Evolutionary conservation across 768 basidiomycete genomes (phyloP).

Genomic region (Lactarius evosmus): DNA sequence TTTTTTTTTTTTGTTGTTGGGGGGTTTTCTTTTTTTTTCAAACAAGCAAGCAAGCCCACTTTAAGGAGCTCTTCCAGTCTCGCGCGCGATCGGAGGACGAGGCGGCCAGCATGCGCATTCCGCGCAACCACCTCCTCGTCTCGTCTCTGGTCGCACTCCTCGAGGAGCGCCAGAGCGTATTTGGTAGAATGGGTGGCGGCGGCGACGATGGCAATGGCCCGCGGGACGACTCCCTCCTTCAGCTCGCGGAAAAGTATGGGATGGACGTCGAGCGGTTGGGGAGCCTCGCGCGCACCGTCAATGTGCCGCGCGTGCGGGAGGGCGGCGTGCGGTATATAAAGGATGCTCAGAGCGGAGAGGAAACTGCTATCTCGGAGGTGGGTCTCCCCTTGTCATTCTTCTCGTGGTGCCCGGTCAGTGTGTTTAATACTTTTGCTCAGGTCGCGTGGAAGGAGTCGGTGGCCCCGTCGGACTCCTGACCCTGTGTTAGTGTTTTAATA

Average conservation of each 20-base stretch:
- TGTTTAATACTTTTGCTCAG: neutral
- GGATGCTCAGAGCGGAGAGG: slow-evolving; percentile 48
- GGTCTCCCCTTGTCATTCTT: slow-evolving; percentile 33
- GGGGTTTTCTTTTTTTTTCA: slow-evolving; percentile 30
- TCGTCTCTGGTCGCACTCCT: slow-evolving; percentile 53
- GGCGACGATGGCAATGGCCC: neutral
- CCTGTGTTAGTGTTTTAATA: neutral
- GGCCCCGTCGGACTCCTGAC: neutral
- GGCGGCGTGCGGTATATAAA: slow-evolving; percentile 28
- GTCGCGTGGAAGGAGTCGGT: slow-evolving; percentile 19
- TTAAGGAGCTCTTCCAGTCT: slow-evolving; percentile 49
- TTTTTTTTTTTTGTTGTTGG: slow-evolving; percentile 2
- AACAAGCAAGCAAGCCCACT: slow-evolving; percentile 29
- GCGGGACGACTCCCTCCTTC: slow-evolving; percentile 35
- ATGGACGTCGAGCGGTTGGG: slow-evolving; percentile 54
- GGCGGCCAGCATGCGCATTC: slow-evolving; percentile 40
- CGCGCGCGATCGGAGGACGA: slow-evolving; percentile 55
- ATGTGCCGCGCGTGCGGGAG: slow-evolving; percentile 57
- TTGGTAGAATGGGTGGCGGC: neutral
- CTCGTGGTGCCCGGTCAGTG: neutral
- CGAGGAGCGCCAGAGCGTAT: slow-evolving; percentile 53
- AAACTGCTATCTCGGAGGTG: slow-evolving; percentile 50
- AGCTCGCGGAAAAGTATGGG: slow-evolving; percentile 52
- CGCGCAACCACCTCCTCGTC: slow-evolving; percentile 55
- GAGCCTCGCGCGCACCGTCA: slow-evolving; percentile 54